Evolutionary conservation across 169 alveolate species (phyloP).

Genomic region (Babesia divergens): DNA sequence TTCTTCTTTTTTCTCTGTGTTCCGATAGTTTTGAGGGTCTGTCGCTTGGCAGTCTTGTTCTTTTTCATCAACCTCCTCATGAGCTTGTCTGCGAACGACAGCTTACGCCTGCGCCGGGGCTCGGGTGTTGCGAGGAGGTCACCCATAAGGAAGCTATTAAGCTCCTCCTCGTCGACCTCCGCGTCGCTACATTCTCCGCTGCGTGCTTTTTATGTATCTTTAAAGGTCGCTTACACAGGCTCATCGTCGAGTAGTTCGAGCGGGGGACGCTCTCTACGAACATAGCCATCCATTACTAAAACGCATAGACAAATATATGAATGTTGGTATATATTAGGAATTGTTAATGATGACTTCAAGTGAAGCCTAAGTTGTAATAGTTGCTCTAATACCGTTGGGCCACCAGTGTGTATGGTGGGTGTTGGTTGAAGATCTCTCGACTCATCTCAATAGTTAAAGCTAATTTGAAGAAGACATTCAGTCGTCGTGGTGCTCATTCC

Average conservation of each 20-base stretch:
- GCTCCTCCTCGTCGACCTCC: slow-evolving; percentile 62
- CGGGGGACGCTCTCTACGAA: slow-evolving; percentile 20
- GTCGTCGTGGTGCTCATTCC: slow-evolving; percentile 19
- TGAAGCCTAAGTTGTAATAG: slow-evolving; percentile 55
- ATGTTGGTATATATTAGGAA: not conserved
- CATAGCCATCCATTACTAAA: slow-evolving; percentile 4
- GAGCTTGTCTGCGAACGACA: slow-evolving; percentile 48
- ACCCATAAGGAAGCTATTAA: slow-evolving; percentile 63
- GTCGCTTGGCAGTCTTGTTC: not conserved
- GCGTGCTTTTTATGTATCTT: not conserved
- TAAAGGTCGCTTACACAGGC: slow-evolving; percentile 15
- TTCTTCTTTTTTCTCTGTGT: slow-evolving; percentile 36
- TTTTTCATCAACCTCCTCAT: slow-evolving; percentile 16
- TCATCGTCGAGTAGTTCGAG: slow-evolving; percentile 52
- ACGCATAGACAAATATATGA: not conserved
- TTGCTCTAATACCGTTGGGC: slow-evolving; percentile 29
- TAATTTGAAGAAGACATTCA: slow-evolving; percentile 4
- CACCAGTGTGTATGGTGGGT: slow-evolving; percentile 37
- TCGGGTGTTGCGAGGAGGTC: slow-evolving; percentile 40
- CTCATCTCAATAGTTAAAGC: slow-evolving; percentile 23
- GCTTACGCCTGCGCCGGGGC: slow-evolving; percentile 20
- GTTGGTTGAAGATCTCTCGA: slow-evolving; percentile 16
- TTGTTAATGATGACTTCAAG: slow-evolving; percentile 63
- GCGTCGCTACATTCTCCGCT: slow-evolving; percentile 67
- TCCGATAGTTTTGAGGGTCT: not conserved